phyloP scores from a whole-genome alignment of 192 early-diverging fungal genomes.

The Coemansia sp. region DNA sequence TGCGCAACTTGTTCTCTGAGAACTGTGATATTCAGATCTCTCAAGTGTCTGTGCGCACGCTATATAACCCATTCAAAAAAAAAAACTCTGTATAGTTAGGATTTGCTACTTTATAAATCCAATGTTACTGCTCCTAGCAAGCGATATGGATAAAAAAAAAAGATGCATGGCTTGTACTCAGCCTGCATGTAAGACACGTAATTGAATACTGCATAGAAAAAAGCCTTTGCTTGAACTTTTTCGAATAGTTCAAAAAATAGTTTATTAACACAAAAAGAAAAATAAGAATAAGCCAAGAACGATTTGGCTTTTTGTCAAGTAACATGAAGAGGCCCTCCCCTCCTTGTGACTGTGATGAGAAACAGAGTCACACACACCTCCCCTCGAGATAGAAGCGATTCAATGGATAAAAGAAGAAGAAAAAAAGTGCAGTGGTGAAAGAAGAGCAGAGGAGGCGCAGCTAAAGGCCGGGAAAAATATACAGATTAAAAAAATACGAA shows the following conservation, averaged over 20 bases:
- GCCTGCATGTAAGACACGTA: constrained; percentile 7
- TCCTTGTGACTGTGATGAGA: not conserved
- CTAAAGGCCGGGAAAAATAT: not conserved
- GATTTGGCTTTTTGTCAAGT: not conserved
- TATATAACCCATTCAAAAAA: too few relatives aligned
- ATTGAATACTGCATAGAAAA: not conserved
- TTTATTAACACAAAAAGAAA: not conserved
- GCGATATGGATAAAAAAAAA: not conserved
- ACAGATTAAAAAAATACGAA: not conserved
- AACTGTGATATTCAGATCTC: too few relatives aligned
- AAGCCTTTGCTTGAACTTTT: not conserved
- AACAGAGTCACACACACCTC: not conserved
- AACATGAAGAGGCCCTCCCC: not conserved
- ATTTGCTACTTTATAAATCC: not conserved
- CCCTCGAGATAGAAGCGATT: not conserved
- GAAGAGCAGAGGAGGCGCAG: not conserved
- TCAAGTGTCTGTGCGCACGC: too few relatives aligned
- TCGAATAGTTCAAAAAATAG: not conserved
- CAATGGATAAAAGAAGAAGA: not conserved
- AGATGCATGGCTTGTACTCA: constrained; percentile 7
- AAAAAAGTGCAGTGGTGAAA: not conserved
- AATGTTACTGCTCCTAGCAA: not conserved
- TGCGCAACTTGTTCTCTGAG: too few relatives aligned
- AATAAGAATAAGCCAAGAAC: not conserved
- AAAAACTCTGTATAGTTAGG: not conserved